Base-by-base conservation (phyloP, 768 basidiomycete species). In the Rhizopogon vinicolor region DNA sequence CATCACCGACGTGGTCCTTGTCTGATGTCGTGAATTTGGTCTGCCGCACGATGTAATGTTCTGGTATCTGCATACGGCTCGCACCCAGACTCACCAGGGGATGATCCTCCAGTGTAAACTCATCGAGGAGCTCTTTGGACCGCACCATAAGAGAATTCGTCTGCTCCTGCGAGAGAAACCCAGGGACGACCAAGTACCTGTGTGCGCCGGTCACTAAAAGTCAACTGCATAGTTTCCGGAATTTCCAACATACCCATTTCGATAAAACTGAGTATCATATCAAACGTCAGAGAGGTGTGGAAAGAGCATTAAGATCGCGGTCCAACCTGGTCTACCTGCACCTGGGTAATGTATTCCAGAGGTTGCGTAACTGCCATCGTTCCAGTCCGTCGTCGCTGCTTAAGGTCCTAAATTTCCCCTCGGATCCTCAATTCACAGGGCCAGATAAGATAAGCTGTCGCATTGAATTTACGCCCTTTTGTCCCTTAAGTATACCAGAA, bases 11-110 rank as follows among this genome's bases (percentile, higher is more conserved):
- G 62, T 93, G 91, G 52, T 86, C 76, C 55, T 81, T 74, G 56
- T 90, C 85, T 5, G 69, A 71, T 0, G 93, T 94, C 14, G 88
- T 90, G 72, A 99, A 99, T 65, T 84, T 89, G 12, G 94, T 98
- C 93, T 93, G 16, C 19, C 3, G 57, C 28, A 28, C 40, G 41
- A 37, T 1, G 35, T 33, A 3, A 33, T 33, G 8, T 33, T 49
- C 9, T 4, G 29, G 44, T 5, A 10, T 16, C 22, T 37, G 28
- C 18, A n/a, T 19, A 7, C 33, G 29, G 49, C 35, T 33, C 19
- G 14, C 25, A 28, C 42, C 19, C 64, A 44, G 46, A 13, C 82
- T 57, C 58, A 93, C 93, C 65, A 86, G 69, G 2, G 97, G 95
- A 68, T 98, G 96, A 37, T 82, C 79, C 31, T 84, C 81, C 16